Percentiles rank a stretch among this genome's conserved stretches.
Evolutionary conservation across 768 basidiomycete species (phyloP).

Genomic region (Wakefieldia striispora): DNA sequence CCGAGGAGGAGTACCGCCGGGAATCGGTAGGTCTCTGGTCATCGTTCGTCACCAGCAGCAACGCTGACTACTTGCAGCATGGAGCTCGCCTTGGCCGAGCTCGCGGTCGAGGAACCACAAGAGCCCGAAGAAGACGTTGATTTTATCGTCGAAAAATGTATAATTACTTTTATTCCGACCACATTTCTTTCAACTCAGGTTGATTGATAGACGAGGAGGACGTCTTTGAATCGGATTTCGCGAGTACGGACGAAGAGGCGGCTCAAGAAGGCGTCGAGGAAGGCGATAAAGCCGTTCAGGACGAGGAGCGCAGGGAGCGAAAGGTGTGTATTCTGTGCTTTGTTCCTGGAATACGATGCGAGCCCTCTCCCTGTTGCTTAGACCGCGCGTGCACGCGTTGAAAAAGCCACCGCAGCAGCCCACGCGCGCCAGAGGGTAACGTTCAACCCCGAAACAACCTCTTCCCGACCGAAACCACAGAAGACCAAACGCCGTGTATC

Average conservation of each 20-base stretch:
- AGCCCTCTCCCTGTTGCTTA: conserved; percentile 20
- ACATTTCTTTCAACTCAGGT: background rate
- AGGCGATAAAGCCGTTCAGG: conserved; percentile 54
- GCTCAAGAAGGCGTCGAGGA: conserved; percentile 51
- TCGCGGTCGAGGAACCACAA: conserved; percentile 44
- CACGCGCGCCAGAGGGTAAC: conserved; percentile 65
- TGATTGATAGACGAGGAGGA: conserved; percentile 68
- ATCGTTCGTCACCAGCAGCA: no score
- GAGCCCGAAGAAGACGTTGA: conserved; percentile 75
- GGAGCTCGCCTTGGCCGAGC: conserved; percentile 70
- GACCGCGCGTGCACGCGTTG: conserved; percentile 55
- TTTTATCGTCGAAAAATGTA: conserved; percentile 66
- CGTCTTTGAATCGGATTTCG: conserved; percentile 80
- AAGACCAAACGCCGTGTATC: conserved; percentile 49
- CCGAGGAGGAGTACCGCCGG: conserved; percentile 74
- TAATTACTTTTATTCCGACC: background rate
- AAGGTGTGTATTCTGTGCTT: conserved; percentile 11
- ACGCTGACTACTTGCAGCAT: conserved; percentile 45
- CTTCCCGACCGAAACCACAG: conserved; percentile 30
- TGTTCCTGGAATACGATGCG: background rate
- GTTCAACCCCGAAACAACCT: conserved; percentile 55
- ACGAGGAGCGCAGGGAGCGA: conserved; percentile 55
- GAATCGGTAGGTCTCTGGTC: conserved; percentile 51
- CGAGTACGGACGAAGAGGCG: conserved; percentile 73
- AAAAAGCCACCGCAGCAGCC: conserved; percentile 63